A percentile compares a stretch with the other conserved stretches of the same genome.
Conservation (phyloP, 2,329 filamentous ascomycete genomes). For the Dothideomycetes sp. region DNA sequence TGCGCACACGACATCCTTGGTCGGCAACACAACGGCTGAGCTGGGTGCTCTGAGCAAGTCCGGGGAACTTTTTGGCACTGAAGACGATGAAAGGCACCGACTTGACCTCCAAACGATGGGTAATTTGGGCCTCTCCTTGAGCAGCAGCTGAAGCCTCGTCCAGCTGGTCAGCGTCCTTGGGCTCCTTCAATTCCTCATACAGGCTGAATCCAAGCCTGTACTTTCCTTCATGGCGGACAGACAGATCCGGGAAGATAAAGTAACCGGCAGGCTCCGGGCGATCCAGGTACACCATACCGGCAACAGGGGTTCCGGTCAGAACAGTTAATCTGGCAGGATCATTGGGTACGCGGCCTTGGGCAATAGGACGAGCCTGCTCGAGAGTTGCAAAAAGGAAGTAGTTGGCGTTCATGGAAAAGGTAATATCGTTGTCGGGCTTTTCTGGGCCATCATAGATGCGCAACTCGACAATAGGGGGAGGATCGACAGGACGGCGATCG, state of each 20-base stretch:
- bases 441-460: constrained; percentile 65
- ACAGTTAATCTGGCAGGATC: constrained; percentile 64
- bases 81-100: constrained; percentile 79
- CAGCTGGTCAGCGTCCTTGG: constrained; percentile 62
- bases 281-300: constrained; percentile 92
- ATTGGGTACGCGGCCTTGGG: constrained; percentile 66
- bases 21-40: constrained; percentile 88
- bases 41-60: constrained; percentile 77
- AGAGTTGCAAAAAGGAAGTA: constrained; percentile 95
- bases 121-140: constrained; percentile 51
- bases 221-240: constrained; percentile 87
- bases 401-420: constrained; percentile 88
- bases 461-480: constrained; percentile 86
- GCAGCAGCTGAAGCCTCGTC: constrained; percentile 28
- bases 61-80: constrained; percentile 98
- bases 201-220: constrained; percentile 88
- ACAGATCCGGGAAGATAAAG: constrained; percentile 95
- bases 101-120: constrained; percentile 83
- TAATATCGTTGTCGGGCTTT: constrained; percentile 47
- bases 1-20: constrained; percentile 92
- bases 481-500: constrained; percentile 86
- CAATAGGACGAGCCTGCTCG: constrained; percentile 74
- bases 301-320: constrained; percentile 86
- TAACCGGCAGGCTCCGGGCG: constrained; percentile 73
- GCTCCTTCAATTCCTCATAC: constrained; percentile 86